Base-by-base conservation (phyloP, 306 rosid species). In the Mimosa pudica region DNA sequence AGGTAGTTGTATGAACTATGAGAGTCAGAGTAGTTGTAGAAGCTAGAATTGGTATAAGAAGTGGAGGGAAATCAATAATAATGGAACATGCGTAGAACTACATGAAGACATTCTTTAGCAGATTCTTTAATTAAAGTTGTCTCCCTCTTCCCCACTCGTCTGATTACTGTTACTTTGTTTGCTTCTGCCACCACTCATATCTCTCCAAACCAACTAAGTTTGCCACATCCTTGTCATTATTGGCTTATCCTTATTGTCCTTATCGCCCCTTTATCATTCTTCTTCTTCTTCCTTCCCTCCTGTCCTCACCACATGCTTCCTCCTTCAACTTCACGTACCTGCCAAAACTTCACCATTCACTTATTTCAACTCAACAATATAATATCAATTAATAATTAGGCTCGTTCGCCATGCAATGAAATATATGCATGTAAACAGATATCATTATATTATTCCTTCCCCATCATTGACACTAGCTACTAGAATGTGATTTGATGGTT, bases 231-330 rank as follows among this genome's bases (percentile, higher is more conserved):
- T 45, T 70, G n/a, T 70, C 74, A 45, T 46, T 45, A 46, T 70
- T 45, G 74, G 18, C 33, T 70, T 46, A 70, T 70, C 74, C 74
- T 70, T 70, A 70, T 70, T 45, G 74, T 70, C 57, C 17, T 68
- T 42, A 8, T 68, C 47, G 42, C 42, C 42, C 42, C 42, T 10
- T 11, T 13, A 45, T 45, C 14, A 70, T 70, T 20, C 57, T n/a
- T 5, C 4, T 8, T 68, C 54, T 70, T 46, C 74, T 70, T 45
- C 24, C 47, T 55, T 5, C 62, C 63, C 63, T n/a, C 24, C 61
- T 1, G 20, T 6, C 61, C 24, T 57, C 74, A 70, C 74, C 74
- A 70, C 74, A 45, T 45, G n/a, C 73, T 68, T 44, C 54, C n/a
- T 18, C 44, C 8, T 8, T 61, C 36, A 38, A 38, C 42, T 38